Conservation (phyloP, 805 yeast genomes). For the Yarrowia hollandica region DNA sequence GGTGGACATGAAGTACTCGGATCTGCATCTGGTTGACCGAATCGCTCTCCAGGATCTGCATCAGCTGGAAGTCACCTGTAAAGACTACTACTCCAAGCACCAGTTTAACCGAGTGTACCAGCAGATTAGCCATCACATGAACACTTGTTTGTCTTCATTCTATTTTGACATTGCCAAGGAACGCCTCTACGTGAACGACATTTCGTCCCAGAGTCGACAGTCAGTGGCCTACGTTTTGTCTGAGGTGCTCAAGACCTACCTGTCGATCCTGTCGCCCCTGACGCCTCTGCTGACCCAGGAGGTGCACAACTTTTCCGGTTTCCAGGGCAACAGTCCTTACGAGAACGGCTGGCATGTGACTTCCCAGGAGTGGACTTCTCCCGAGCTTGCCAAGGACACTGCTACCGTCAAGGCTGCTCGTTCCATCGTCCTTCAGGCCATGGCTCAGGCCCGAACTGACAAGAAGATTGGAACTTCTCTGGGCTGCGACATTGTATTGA, state of each 20-base stretch:
- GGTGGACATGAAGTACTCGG: constrained; percentile 34
- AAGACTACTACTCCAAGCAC: constrained; percentile 52
- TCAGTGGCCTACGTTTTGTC: constrained; percentile 65
- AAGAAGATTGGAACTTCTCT: constrained; percentile 42
- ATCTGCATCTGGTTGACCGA: constrained; percentile 50
- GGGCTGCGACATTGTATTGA: constrained; percentile 6
- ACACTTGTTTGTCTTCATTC: constrained; percentile 70
- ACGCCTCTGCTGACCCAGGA: constrained; percentile 85
- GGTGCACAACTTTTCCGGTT: constrained; percentile 66
- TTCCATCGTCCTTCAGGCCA: constrained; percentile 49
- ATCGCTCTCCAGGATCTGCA: constrained; percentile 59
- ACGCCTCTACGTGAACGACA: constrained; percentile 69
- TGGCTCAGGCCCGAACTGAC: constrained; percentile 58
- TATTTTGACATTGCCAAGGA: constrained; percentile 90
- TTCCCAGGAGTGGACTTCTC: constrained; percentile 44
- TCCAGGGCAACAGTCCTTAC: constrained; percentile 48
- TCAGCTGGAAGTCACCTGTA: constrained; percentile 47
- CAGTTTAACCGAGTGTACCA: constrained; percentile 73
- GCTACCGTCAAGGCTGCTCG: constrained; percentile 50
- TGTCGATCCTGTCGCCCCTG: constrained; percentile 74
- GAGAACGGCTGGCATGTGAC: constrained; percentile 47
- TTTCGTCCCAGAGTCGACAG: constrained; percentile 51
- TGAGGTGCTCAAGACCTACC: constrained; percentile 56
- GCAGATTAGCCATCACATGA: constrained; percentile 68
- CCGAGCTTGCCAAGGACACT: constrained; percentile 48